Evolutionary conservation across 2,329 filamentous ascomycete species (phyloP), one percentile per base, ranked within the genome.

Genomic region (Aspergillus carbonarius): DNA sequence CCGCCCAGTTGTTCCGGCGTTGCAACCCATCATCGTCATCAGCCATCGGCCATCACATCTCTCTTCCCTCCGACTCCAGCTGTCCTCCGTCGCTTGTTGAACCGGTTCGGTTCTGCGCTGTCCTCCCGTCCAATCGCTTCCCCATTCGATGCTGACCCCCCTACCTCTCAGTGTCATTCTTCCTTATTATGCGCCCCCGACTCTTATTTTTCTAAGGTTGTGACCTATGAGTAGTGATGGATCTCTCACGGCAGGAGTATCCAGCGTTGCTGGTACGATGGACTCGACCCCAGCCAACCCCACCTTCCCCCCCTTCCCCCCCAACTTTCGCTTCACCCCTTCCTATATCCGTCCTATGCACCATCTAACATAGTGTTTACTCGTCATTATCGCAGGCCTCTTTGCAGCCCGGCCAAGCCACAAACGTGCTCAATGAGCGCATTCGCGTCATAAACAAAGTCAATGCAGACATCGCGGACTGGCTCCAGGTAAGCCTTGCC

Each of bases 381-480:
- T 55, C 61, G 61, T 49, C 54, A 59, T 68, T 27, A 23, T 18
- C 49, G 8, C 50, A 98, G 93, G 88, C 88, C 66, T 85, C 86
- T 70, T 83, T 99, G 69, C 87, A 91, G 75, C 93, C 95, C 25
- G 79, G 79, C 66, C 91, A 95, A 79, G 93, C 95, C 60, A 90
- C 92, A 39, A 83, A 85, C 55, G 85, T 92, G 60, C 85, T 98
- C 69, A 90, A 88, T 76, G 93, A 97, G 68, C 91, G 95, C 70
- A 85, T 98, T 68, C 90, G 90, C 76, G 86, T 92, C 76, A 93
- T 98, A 73, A 85, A 85, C 69, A 92, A 88, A 75, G 80, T 96
- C 78, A 97, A 99, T 77, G 78, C 82, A 67, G 92, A 97, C 73
- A 91, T 99, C 70, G 93, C 93, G 75, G 93, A 98, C 79, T 99